Percentiles rank a stretch among this genome's conserved stretches.
phyloP scores from a whole-genome alignment of 805 yeast genomes.

The Metschnikowia proteae region DNA sequence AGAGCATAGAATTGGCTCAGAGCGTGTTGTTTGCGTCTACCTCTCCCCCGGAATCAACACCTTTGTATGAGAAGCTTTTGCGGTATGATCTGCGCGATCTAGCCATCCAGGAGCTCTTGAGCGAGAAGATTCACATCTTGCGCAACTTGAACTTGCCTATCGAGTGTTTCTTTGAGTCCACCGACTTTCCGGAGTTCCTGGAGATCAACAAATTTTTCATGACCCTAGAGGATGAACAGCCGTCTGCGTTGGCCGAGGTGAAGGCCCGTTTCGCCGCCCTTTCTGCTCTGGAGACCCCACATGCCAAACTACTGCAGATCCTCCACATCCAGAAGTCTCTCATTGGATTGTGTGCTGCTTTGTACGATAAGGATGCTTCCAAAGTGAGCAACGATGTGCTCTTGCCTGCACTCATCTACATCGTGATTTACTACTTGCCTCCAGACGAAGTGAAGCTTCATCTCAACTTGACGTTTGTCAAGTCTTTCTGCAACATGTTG shows the following conservation, averaged over 20 bases:
- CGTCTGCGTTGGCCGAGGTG: slow-evolving; percentile 18
- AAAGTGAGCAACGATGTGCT: slow-evolving; percentile 37
- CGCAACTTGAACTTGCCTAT: slow-evolving; percentile 27
- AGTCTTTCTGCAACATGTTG: slow-evolving; percentile 31
- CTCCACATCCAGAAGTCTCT: slow-evolving; percentile 32
- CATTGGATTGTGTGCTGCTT: slow-evolving; percentile 17
- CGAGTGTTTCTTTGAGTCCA: slow-evolving; percentile 27
- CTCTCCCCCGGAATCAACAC: slow-evolving; percentile 25
- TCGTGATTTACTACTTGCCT: slow-evolving; percentile 29
- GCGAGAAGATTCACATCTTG: slow-evolving; percentile 30
- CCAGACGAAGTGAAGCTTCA: slow-evolving; percentile 25
- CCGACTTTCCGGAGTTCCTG: slow-evolving; percentile 8
- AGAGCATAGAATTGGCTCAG: slow-evolving; percentile 34
- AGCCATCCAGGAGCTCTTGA: slow-evolving; percentile 32
- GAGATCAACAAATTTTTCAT: slow-evolving; percentile 13
- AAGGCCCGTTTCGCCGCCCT: slow-evolving; percentile 19
- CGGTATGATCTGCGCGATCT: slow-evolving; percentile 38
- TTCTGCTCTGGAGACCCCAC: slow-evolving; percentile 27
- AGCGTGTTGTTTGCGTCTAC: slow-evolving; percentile 26
- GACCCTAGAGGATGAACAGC: slow-evolving; percentile 7
- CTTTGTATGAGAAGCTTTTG: slow-evolving; percentile 38
- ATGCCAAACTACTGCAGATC: slow-evolving; percentile 28
- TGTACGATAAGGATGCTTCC: slow-evolving; percentile 19
- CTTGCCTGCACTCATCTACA: slow-evolving; percentile 37
- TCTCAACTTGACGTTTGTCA: slow-evolving; percentile 36